Percentiles rank a stretch among this genome's conserved stretches.
Evolutionary conservation across 176 grass and related monocot genomes (phyloP).

Genomic region (Aegilops bicornis): DNA sequence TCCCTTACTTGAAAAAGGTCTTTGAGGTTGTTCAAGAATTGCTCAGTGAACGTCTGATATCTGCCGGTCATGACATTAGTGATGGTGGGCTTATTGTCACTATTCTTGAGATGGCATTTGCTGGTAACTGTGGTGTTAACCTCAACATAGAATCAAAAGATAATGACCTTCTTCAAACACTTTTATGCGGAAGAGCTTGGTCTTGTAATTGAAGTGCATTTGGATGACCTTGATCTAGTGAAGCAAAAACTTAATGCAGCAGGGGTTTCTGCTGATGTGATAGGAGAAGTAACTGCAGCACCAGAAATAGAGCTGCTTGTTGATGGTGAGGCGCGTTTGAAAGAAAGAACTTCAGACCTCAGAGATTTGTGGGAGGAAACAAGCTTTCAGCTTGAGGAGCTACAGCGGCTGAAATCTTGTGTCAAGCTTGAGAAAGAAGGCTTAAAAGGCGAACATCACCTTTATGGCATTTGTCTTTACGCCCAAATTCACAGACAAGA

Average conservation of each 20-base stretch:
- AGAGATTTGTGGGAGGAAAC: conserved; percentile 94
- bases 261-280: conserved; percentile 58
- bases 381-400: conserved; percentile 81
- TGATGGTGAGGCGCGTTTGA: conserved; percentile 53
- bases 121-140: conserved; percentile 80
- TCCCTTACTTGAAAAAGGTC: conserved; percentile 64
- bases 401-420: conserved; percentile 78
- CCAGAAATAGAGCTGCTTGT: conserved; percentile 57
- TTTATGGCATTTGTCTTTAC: conserved; percentile 68
- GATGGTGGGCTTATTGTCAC: conserved; percentile 84
- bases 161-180: conserved; percentile 49
- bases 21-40: conserved; percentile 75
- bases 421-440: conserved; percentile 88
- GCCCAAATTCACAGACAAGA: conserved; percentile 58
- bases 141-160: conserved; percentile 60
- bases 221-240: conserved; percentile 41
- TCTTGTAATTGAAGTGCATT: conserved; percentile 66
- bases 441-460: conserved; percentile 58
- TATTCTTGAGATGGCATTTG: conserved; percentile 92
- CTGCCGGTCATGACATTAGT: conserved; percentile 85
- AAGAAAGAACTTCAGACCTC: conserved; percentile 70
- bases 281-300: conserved; percentile 67
- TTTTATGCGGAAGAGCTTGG: conserved; percentile 94
- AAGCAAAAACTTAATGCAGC: conserved; percentile 61
- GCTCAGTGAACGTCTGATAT: conserved; percentile 66